These are phyloP conservation scores for Pythium insidiosum DNA, from an alignment of 352 stramenopile species.

Conservation along the genomic window DNA sequence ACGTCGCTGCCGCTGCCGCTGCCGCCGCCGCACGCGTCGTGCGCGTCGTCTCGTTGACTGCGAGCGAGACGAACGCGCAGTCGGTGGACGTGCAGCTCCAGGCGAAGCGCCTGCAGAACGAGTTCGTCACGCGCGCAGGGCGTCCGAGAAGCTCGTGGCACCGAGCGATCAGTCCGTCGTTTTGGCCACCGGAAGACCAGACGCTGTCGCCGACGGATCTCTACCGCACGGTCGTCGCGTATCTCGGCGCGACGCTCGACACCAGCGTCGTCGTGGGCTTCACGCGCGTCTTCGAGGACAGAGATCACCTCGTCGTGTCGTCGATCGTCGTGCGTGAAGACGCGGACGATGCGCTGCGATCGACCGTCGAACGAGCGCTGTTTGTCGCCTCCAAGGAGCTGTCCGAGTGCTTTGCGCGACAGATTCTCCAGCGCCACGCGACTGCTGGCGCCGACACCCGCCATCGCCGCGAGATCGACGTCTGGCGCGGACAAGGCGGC, in stretches of 20 bases:
- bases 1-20: neutral
- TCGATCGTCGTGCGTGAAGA: constrained; percentile 1
- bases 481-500: constrained; percentile 5
- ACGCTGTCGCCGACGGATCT: neutral
- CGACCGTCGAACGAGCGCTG: neutral
- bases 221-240: constrained; percentile 1
- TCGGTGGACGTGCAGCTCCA: constrained; percentile 1
- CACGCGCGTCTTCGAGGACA: constrained; percentile 3
- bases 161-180: neutral
- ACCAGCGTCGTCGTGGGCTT: constrained; percentile 1
- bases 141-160: neutral
- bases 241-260: constrained; percentile 1
- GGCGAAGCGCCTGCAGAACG: constrained; percentile 3
- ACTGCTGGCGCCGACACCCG: neutral
- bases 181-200: too few species aligned
- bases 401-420: neutral
- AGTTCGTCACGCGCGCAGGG: constrained; percentile 1
- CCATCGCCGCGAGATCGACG: neutral
- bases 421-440: neutral
- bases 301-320: neutral
- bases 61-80: neutral
- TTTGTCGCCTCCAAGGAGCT: constrained; percentile 5
- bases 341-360: neutral
- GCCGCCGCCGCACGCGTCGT: constrained; percentile 1
- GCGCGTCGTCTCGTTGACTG: constrained; percentile 3